These are phyloP conservation scores for Rhynchosporium secalis DNA, from an alignment of 2,329 filamentous ascomycete genomes.

Conservation along the genomic window DNA sequence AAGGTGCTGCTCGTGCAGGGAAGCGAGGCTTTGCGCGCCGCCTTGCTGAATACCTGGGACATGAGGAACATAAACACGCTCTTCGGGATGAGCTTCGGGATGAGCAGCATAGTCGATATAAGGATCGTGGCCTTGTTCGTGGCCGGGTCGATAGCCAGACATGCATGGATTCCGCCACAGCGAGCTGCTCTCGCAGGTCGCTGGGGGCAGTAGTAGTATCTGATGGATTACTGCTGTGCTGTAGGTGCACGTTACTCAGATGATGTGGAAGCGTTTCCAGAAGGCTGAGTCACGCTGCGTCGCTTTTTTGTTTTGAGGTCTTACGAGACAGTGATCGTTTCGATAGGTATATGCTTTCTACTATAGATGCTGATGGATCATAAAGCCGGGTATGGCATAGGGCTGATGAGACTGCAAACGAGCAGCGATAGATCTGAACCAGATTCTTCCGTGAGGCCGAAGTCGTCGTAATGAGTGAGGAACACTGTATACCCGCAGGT, in stretches of 20 bases:
- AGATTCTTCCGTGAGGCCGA: slow-evolving; percentile 24
- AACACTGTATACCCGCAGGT: slow-evolving; percentile 32
- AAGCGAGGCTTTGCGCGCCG: slow-evolving; percentile 36
- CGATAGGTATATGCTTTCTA: slow-evolving; percentile 23
- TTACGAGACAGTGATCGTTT: slow-evolving; percentile 14
- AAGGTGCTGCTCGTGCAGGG: slow-evolving; percentile 35
- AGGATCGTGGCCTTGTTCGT: slow-evolving; percentile 51
- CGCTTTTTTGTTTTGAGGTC: slow-evolving; percentile 36
- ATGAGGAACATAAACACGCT: slow-evolving; percentile 61
- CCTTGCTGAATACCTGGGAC: slow-evolving; percentile 39
- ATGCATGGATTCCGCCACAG: slow-evolving; percentile 76
- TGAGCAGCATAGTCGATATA: slow-evolving; percentile 74
- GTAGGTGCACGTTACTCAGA: slow-evolving; percentile 26
- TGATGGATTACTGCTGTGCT: slow-evolving; percentile 37
- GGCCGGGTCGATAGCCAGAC: slow-evolving; percentile 62
- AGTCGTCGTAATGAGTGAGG: slow-evolving; percentile 27
- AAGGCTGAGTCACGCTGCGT: slow-evolving; percentile 33
- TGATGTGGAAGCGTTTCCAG: slow-evolving; percentile 29
- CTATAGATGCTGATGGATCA: slow-evolving; percentile 36
- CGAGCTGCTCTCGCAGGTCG: slow-evolving; percentile 72
- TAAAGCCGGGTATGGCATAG: slow-evolving; percentile 36
- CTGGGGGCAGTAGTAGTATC: slow-evolving; percentile 53
- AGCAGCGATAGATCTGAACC: slow-evolving; percentile 26
- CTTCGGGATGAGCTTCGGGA: slow-evolving; percentile 63
- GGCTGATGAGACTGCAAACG: slow-evolving; percentile 35